phyloP scores from a whole-genome alignment of 2,329 filamentous ascomycete genomes.

The Ophiostoma sp. region DNA sequence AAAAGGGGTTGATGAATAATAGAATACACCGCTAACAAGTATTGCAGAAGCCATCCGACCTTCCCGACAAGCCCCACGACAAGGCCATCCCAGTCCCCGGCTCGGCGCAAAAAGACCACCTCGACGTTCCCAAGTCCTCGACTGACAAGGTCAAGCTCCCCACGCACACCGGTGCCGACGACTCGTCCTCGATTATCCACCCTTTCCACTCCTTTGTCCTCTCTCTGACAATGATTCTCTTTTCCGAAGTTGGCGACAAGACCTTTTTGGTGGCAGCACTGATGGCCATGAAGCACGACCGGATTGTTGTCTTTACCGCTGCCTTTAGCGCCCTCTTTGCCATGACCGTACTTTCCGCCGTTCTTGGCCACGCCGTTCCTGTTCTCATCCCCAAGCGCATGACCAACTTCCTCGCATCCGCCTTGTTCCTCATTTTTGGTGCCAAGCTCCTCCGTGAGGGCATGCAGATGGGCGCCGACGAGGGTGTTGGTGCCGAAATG shows the following conservation, averaged over 20 bases:
- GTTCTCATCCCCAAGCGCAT: constrained; percentile 84
- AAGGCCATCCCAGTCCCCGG: constrained; percentile 64
- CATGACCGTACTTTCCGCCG: constrained; percentile 92
- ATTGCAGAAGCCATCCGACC: constrained; percentile 68
- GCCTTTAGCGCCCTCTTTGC: constrained; percentile 86
- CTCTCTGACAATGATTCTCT: constrained; percentile 93
- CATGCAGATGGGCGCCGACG: constrained; percentile 78
- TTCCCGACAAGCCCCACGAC: constrained; percentile 73
- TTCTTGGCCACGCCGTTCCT: constrained; percentile 88
- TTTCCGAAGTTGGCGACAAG: constrained; percentile 97
- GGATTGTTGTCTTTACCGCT: constrained; percentile 87
- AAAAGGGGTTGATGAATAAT: neutral
- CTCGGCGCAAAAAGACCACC: constrained; percentile 59
- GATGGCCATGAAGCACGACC: constrained; percentile 98
- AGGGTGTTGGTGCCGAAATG: constrained; percentile 95
- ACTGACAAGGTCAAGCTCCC: constrained; percentile 28
- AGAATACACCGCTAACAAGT: neutral
- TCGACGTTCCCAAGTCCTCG: constrained; percentile 45
- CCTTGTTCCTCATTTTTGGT: constrained; percentile 85
- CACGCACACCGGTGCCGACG: constrained; percentile 31
- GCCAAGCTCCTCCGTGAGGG: constrained; percentile 79
- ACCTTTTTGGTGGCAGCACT: constrained; percentile 94
- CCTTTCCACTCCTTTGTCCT: constrained; percentile 85
- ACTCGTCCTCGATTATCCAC: constrained; percentile 57
- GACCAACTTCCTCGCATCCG: constrained; percentile 79